A percentile compares a stretch with the other conserved stretches of the same genome.
Evolutionary conservation across 1,139 yeast species (phyloP).

Genomic region (Saccharomyces hybrid): DNA sequence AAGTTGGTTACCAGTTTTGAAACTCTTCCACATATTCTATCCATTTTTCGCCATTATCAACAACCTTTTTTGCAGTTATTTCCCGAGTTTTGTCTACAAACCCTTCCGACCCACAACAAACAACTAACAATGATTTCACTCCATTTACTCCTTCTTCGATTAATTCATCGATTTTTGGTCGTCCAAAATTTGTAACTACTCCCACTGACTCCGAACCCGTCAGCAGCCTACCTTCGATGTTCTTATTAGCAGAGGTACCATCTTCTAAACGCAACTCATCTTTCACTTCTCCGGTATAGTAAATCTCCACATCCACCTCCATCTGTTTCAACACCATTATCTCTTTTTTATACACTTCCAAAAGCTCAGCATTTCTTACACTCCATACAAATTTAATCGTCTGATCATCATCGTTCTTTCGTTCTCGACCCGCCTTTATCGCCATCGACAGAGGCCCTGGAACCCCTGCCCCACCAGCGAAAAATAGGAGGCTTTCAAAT

Average conservation of each 20-base stretch:
- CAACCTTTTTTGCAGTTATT: conserved; percentile 28
- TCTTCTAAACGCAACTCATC: background rate
- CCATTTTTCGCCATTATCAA: conserved; percentile 10
- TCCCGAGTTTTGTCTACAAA: conserved; percentile 47
- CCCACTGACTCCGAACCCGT: background rate
- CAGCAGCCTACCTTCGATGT: background rate
- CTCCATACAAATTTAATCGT: conserved; percentile 1
- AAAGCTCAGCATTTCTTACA: conserved; percentile 1
- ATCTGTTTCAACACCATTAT: background rate
- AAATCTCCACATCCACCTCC: background rate
- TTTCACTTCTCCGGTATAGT: background rate
- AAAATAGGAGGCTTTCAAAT: conserved; percentile 48
- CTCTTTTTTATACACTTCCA: conserved; percentile 1
- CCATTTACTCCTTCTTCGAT: conserved; percentile 24
- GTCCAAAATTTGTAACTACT: conserved; percentile 32
- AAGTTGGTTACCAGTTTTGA: conserved; percentile 19
- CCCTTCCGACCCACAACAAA: conserved; percentile 47
- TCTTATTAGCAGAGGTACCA: background rate
- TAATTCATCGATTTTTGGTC: conserved; percentile 40
- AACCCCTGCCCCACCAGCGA: conserved; percentile 73
- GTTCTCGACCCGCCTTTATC: background rate
- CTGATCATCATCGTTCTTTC: background rate
- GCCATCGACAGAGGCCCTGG: conserved; percentile 46
- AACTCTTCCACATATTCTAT: conserved; percentile 25
- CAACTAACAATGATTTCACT: conserved; percentile 34